Evolutionary conservation across 2,329 filamentous ascomycete genomes (phyloP).

Genomic region (Immersiporthe knoxdaviesiana): DNA sequence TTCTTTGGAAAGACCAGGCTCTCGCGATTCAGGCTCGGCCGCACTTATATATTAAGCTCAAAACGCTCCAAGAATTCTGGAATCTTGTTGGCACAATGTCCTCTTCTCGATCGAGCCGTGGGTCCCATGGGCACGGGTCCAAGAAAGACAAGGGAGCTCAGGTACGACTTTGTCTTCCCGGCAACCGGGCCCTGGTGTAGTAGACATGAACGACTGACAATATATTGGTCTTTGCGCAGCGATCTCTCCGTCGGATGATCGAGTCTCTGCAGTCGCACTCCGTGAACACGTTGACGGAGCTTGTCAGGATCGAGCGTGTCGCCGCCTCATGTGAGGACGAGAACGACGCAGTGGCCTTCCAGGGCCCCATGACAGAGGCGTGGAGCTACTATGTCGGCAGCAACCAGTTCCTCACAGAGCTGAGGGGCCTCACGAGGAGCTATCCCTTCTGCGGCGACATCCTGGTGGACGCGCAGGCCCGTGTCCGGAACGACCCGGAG

Average conservation of each 20-base stretch:
- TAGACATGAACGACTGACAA: neutral
- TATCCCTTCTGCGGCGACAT: slow-evolving; percentile 71
- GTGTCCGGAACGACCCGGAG: slow-evolving; percentile 65
- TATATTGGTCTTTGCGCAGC: slow-evolving; percentile 31
- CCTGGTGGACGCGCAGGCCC: slow-evolving; percentile 65
- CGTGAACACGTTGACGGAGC: slow-evolving; percentile 74
- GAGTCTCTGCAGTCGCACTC: slow-evolving; percentile 66
- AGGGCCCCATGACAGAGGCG: slow-evolving; percentile 68
- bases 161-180: slow-evolving; percentile 4
- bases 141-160: slow-evolving; percentile 27
- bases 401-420: slow-evolving; percentile 69
- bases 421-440: slow-evolving; percentile 67
- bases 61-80: neutral
- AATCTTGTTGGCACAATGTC: slow-evolving; percentile 15
- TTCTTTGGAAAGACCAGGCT: neutral
- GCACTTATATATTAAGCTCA: neutral
- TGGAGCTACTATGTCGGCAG: slow-evolving; percentile 75
- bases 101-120: slow-evolving; percentile 24
- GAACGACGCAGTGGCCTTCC: slow-evolving; percentile 61
- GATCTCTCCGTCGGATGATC: slow-evolving; percentile 57
- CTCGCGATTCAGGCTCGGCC: neutral
- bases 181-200: neutral
- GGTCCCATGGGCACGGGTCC: slow-evolving; percentile 20
- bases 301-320: slow-evolving; percentile 71
- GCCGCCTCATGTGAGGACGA: slow-evolving; percentile 61